Percentiles rank a stretch among this genome's conserved stretches.
Evolutionary conservation across 352 stramenopile genomes (phyloP).

Genomic region (Globisporangium abappressorium): DNA sequence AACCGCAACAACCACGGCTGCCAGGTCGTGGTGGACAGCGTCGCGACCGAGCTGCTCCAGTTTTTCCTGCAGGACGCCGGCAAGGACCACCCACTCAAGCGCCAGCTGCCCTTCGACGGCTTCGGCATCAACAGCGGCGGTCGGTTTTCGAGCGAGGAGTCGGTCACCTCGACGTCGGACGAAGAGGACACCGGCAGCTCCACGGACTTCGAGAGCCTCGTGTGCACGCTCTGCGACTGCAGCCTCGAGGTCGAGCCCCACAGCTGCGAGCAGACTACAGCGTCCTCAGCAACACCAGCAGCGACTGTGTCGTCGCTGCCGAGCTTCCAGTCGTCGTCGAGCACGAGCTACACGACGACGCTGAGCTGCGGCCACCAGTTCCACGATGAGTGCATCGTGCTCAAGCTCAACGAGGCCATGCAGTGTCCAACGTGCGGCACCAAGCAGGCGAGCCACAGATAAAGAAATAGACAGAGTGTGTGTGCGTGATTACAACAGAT

Average conservation of each 20-base stretch:
- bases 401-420: slow-evolving; percentile 21
- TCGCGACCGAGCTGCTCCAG: slow-evolving; percentile 27
- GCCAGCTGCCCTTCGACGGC: slow-evolving; percentile 3
- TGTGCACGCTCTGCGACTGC: slow-evolving; percentile 16
- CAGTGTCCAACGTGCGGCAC: slow-evolving; percentile 19
- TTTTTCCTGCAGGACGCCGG: slow-evolving; percentile 15
- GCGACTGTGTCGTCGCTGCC: background rate
- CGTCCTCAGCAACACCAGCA: background rate
- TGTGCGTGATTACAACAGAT: background rate
- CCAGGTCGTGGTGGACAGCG: slow-evolving; percentile 28
- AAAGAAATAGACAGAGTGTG: background rate
- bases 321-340: background rate
- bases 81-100: slow-evolving; percentile 10
- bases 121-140: background rate
- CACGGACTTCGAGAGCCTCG: slow-evolving; percentile 3
- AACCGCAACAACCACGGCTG: slow-evolving; percentile 38
- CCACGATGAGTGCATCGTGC: slow-evolving; percentile 27
- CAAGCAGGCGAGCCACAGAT: slow-evolving; percentile 4
- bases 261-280: background rate
- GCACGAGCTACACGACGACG: slow-evolving; percentile 14
- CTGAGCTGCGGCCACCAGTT: slow-evolving; percentile 17
- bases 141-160: slow-evolving; percentile 17
- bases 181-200: slow-evolving; percentile 19
- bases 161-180: slow-evolving; percentile 17
- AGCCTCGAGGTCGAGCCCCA: slow-evolving; percentile 11